Evolutionary conservation across 768 basidiomycete genomes (phyloP).

Genomic region (Auricularia auricula-judae): DNA sequence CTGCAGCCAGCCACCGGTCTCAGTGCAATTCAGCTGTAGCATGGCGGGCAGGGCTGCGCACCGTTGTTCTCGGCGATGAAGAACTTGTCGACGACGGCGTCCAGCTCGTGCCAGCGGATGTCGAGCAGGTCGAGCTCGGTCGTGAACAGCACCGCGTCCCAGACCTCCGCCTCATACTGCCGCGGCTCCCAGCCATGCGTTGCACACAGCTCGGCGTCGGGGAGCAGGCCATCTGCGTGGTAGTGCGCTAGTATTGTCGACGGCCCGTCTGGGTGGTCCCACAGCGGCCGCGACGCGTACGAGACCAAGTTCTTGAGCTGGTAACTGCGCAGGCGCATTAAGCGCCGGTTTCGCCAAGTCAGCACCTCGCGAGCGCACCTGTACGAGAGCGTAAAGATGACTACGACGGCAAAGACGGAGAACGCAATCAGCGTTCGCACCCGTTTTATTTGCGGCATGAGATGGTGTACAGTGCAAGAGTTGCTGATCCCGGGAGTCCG

Average conservation of each 20-base stretch:
- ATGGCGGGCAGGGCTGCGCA: background rate
- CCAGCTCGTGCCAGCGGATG: slow-evolving; percentile 51
- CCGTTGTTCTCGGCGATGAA: slow-evolving; percentile 50
- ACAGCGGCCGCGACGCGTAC: slow-evolving; percentile 47
- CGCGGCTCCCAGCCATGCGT: slow-evolving; percentile 47
- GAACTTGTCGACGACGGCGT: slow-evolving; percentile 44
- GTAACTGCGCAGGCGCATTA: slow-evolving; percentile 19
- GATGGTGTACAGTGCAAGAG: too few relatives aligned
- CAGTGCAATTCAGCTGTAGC: background rate
- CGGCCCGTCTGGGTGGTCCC: slow-evolving; percentile 45
- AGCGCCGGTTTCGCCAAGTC: background rate
- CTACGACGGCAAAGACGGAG: background rate
- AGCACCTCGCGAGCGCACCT: background rate
- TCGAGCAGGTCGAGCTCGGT: slow-evolving; percentile 55
- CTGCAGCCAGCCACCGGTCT: background rate
- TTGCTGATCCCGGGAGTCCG: too few relatives aligned
- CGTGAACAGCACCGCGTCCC: slow-evolving; percentile 52
- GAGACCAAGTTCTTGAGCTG: slow-evolving; percentile 42
- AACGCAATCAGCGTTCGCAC: background rate
- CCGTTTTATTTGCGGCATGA: background rate
- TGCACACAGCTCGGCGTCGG: slow-evolving; percentile 33
- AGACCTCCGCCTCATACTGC: slow-evolving; percentile 18
- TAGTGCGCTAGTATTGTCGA: slow-evolving; percentile 40
- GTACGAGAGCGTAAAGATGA: background rate
- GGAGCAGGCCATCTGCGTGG: slow-evolving; percentile 39